Base-by-base conservation (phyloP, 768 basidiomycete genomes). In the Pulveroboletus ravenelii region DNA sequence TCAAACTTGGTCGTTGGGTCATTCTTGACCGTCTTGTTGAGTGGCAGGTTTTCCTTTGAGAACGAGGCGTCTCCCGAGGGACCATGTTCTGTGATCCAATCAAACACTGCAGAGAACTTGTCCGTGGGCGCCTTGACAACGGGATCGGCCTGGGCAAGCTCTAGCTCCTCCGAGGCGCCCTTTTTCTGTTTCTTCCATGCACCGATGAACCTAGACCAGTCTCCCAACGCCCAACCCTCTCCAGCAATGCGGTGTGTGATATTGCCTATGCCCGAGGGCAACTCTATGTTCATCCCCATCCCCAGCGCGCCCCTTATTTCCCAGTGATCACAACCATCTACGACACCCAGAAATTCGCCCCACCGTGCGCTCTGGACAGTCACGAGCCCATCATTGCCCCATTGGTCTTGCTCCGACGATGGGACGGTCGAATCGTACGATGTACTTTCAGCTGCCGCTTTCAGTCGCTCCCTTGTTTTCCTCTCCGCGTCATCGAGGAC, bases 271-370 rank as follows among this genome's bases (percentile, higher is more conserved):
- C 32, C 77, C 70, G 74, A 79, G 17, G 77, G 79, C 15, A 82
- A 65, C 55, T 88, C 81, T 1, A 84, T 73, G 41, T 75, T 81
- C 42, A 80, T 74, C 49, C 85, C 88, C 58, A 85, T 72, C 4
- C 93, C 90, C n/a, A 85, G 70, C 18, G 90, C 85, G 0, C 95
- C 96, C 54, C 96, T 73, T 65, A 97, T 79, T 60, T 95, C 88
- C 96, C 96, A 99, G 62, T 99, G 96, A 73, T 99, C 93, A 59
- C 85, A 87, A 2, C 85, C 87, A 55, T 95, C 88, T 61, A 98
- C 74, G 15, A 81, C 81, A 4, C 96, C 96, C 30, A 99, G 71
- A 66, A 93, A 97, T 62, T 96, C 90, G 15, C 96, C 96, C 94
- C 95, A 98, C 56, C 84, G 83, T 6, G 96, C 92, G 59, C 87